Evolutionary conservation across 192 early-diverging fungal genomes (phyloP), one percentile per base, ranked within the genome.

Genomic region (Coemansia sp.): DNA sequence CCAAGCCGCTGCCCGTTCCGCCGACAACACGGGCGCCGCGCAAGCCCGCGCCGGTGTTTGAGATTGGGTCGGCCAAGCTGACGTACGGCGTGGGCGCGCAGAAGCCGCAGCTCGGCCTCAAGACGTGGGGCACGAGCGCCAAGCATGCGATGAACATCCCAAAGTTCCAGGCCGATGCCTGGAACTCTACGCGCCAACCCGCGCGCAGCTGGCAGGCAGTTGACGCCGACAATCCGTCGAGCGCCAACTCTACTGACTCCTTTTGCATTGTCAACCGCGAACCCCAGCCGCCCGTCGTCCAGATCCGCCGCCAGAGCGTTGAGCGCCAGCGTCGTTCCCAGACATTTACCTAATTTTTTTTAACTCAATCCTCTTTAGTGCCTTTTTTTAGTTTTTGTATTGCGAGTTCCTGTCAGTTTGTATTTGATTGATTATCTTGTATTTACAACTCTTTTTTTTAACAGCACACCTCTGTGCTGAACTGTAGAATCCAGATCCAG

Each of bases 41-140:
- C 31, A 76, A 69, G 46, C 73, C 67, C 3, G 67, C 67, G 40
- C 73, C 73, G 0, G 53, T 66, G 24, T 77, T 77, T 60, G 73
- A 77, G 60, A 40, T 77, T 30, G 73, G 73, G 1, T 77, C 73
- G 27, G 73, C 73, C 19, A 70, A 70, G 31, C 60, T 77, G 12
- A 77, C 67, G 3, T 60, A 62, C 32, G 67, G 66, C 25, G 40
- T 42, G 10, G 16, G 46, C 14, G 11, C 44, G 32, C 42, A 25
- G 46, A 32, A 29, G 18, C 11, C 40, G 28, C 21, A 19, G 48
- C 18, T 18, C 16, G 58, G 46, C 25, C 38, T 58, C 19, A 60
- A 55, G 27, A 62, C 60, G 7, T 69, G 66, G 67, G 58, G 67
- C 30, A 57, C 60, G 9, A 57, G 56, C n/a, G 56, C 67, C 2